Percentiles rank a stretch among this genome's conserved stretches.
Evolutionary conservation across 306 rosid species (phyloP).

Genomic region (Inga laurina): DNA sequence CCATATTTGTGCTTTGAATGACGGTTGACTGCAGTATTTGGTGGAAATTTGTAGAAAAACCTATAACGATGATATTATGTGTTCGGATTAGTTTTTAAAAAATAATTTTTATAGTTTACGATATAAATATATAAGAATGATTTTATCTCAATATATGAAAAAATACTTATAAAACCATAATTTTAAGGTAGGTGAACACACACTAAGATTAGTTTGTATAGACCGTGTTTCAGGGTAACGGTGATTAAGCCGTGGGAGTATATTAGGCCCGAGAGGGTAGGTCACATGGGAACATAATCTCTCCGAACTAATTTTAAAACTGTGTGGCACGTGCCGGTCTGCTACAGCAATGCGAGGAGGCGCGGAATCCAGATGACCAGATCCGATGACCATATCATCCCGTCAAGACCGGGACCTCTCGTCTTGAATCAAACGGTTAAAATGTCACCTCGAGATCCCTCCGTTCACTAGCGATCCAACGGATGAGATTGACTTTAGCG

Average conservation of each 20-base stretch:
- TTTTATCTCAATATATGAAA: too few species aligned
- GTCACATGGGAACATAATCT: slow-evolving; percentile 18
- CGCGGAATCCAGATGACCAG: slow-evolving; percentile 30
- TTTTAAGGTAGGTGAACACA: too few species aligned
- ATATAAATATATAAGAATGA: too few species aligned
- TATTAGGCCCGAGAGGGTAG: slow-evolving; percentile 9
- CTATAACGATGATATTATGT: not conserved
- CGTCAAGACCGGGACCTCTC: slow-evolving; percentile 39
- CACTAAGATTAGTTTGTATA: not conserved
- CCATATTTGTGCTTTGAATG: not conserved
- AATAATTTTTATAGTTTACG: too few species aligned
- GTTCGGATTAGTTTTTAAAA: too few species aligned
- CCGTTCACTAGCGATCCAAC: slow-evolving; percentile 35
- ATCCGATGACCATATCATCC: slow-evolving; percentile 62
- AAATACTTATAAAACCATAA: too few species aligned
- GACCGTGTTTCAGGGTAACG: not conserved
- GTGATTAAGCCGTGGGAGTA: not conserved
- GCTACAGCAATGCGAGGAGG: slow-evolving; percentile 53
- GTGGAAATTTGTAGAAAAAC: not conserved
- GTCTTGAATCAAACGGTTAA: slow-evolving; percentile 29
- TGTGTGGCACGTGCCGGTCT: slow-evolving; percentile 75
- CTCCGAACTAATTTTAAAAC: not conserved
- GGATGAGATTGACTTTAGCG: slow-evolving; percentile 36
- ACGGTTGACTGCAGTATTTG: not conserved
- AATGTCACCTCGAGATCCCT: not conserved